These are phyloP conservation scores for Colletotrichum camelliae DNA, from an alignment of 2,329 filamentous ascomycete species.

Conservation along the genomic window DNA sequence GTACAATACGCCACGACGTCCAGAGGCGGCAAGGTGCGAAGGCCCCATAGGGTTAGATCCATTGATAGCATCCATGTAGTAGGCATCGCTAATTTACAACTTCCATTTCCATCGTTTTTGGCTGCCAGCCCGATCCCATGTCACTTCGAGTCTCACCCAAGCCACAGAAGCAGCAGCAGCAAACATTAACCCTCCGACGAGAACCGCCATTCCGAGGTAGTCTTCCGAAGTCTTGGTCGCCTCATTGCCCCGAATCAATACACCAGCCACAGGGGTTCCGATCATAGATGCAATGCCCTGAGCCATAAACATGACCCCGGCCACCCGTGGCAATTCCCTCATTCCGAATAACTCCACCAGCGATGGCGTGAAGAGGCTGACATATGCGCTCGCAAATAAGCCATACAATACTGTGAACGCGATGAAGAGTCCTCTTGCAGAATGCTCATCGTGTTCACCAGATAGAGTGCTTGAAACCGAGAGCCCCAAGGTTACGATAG, in stretches of 20 bases:
- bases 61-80: no score
- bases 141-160: neutral
- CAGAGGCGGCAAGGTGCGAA: no score
- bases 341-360: neutral
- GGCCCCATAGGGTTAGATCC: no score
- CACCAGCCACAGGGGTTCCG: neutral
- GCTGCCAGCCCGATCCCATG: neutral
- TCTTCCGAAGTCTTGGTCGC: neutral
- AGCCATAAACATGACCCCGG: neutral
- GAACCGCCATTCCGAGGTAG: neutral
- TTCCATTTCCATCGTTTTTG: neutral
- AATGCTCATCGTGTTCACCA: neutral
- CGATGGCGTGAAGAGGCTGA: neutral
- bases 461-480: neutral
- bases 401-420: neutral
- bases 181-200: neutral
- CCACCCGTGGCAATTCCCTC: neutral
- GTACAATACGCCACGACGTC: no score
- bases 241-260: neutral
- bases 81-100: neutral
- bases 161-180: neutral
- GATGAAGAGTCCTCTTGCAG: neutral
- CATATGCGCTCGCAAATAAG: neutral
- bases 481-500: neutral
- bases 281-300: neutral